Evolutionary conservation across 2,329 filamentous ascomycete genomes (phyloP), one percentile per base, ranked within the genome.

Genomic region (Leptographium galeiforme): DNA sequence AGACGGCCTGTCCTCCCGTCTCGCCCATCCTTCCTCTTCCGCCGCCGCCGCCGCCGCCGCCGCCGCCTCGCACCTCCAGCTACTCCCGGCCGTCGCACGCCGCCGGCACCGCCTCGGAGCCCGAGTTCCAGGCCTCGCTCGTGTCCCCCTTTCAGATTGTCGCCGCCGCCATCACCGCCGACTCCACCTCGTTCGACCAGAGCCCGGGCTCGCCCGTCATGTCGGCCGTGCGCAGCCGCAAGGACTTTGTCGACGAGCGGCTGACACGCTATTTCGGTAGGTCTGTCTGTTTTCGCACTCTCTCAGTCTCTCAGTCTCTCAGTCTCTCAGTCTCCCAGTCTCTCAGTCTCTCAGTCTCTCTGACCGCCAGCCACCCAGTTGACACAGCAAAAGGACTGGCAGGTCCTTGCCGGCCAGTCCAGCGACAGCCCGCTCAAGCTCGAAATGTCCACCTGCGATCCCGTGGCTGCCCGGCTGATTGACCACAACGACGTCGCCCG

Each of bases 111-210:
- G 43, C 48, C 11, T 52, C 54, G 16, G 55, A 56, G 51, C 53
- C 52, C 33, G 57, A 59, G 47, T 54, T 57, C 13, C 48, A 55
- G 16, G 56, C 54, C 7, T 54, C 53, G 2, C 54, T 59, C 14
- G 57, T 57, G 13, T 62, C 59, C 18, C 57, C 59, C 16, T 54
- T 62, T 11, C 53, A 61, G 36, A 61, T 62, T 40, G 55, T 61
- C 54, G 55, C 60, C 4, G 58, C 59, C 3, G 60, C 60, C 46
- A 49, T 61, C 34, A 54, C 56, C 2, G 55, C 56, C 30, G 57
- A 59, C 40, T 53, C 57, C 10, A 53, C 56, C 3, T 54, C 56
- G 11, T 56, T 55, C 32, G 51, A 57, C 32, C 52, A 41, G 16
- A 55, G 57, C 43, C 50, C 50, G 13, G 51, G 53, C 53, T 55